phyloP scores from a whole-genome alignment of 2,329 filamentous ascomycete species.

The Fusarium dlaminii region DNA sequence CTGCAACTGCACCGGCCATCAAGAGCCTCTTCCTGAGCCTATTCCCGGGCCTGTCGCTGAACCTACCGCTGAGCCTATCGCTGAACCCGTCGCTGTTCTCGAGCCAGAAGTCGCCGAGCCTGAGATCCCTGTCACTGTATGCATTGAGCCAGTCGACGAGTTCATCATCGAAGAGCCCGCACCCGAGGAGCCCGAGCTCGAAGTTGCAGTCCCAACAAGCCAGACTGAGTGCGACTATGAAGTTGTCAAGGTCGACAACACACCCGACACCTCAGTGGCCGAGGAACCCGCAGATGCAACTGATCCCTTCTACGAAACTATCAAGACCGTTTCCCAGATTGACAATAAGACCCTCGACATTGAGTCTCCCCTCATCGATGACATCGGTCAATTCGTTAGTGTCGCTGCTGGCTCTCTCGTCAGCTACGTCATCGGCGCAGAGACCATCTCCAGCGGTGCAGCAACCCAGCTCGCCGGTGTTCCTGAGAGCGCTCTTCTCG shows the following conservation, averaged over 20 bases:
- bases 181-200: background rate
- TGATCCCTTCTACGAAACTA: background rate
- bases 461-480: background rate
- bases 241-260: background rate
- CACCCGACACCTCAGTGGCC: background rate
- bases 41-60: too few species aligned
- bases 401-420: background rate
- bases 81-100: too few species aligned
- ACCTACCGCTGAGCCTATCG: too few species aligned
- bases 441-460: background rate
- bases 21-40: too few species aligned
- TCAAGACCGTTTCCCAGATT: background rate
- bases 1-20: too few species aligned
- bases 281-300: background rate
- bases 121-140: too few species aligned
- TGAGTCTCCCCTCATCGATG: background rate
- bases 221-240: background rate
- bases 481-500: background rate
- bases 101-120: too few species aligned
- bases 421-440: background rate
- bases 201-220: background rate
- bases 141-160: too few species aligned
- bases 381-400: background rate
- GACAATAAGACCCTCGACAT: background rate
- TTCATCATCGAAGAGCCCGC: background rate